Base-by-base conservation (phyloP, 148 eudicot species). In the Persicaria maculosa region DNA sequence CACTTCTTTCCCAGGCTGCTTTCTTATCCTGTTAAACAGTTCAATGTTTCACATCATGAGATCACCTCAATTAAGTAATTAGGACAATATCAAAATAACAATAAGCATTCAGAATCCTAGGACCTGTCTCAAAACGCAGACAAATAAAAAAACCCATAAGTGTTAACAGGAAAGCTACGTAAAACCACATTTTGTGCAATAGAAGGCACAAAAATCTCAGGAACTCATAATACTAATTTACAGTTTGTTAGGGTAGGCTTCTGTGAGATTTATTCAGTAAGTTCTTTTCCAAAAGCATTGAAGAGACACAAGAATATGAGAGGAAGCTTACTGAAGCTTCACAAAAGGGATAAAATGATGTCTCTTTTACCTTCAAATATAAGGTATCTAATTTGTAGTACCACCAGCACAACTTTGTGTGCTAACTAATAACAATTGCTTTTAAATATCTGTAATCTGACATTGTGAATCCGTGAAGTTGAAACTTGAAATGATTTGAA, bases 11-110 rank as follows among this genome's bases (percentile, higher is more conserved):
- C 79, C 88, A 71, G 79, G 47, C 79, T 81, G 77, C 78, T 79
- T 83, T 86, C 74, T 83, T 69, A 85, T 78, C 78, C 96, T 91
- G 91, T 77, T 70, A 3, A 78, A 73, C 10, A 83, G 57, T 71
- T 45, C 74, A 68, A 15, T 36, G 45, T 15, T 36, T 65, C 9
- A 14, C 46, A 65, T 36, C 4, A 25, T 62, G 6, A 62, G 67
- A 62, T 25, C 68, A 25, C 45, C 46, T 36, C 19, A 16, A 17
- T 3, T 1, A 9, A 65, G 46, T 65, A 65, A 65, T 36, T 40
- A 20, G 70, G 6, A 36, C 46, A 40, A 36, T 36, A 64, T 40
- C 25, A 16, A 2, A 36, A 64, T 36, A n/a, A 64, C 43, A 65
- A 6, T 65, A 43, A 55, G 36, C 44, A 40, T 36, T 7, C 12